These are phyloP conservation scores for Geosiphon pyriformis DNA, from an alignment of 192 early-diverging fungal species.

Conservation along the genomic window DNA sequence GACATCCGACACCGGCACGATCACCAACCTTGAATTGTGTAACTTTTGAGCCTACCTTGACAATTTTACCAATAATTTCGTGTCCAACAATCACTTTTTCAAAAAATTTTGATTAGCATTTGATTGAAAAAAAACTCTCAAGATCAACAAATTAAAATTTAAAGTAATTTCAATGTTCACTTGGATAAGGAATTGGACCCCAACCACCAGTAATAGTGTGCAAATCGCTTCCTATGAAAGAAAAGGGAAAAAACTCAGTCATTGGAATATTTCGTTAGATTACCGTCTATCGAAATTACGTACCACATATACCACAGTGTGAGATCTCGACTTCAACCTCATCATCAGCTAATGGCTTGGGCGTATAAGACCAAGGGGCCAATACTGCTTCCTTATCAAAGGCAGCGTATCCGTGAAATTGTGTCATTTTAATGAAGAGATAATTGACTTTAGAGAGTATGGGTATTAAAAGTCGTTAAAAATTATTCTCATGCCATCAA, in stretches of 20 bases:
- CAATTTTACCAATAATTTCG: conserved; percentile 45
- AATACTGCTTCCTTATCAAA: conserved; percentile 21
- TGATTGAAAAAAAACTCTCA: too few relatives aligned
- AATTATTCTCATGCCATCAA: too few relatives aligned
- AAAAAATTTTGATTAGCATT: too few relatives aligned
- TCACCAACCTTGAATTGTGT: conserved; percentile 48
- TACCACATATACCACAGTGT: conserved; percentile 71
- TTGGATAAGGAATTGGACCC: conserved; percentile 41
- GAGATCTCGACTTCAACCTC: conserved; percentile 72
- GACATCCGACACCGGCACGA: conserved; percentile 62
- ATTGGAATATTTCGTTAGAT: neutral
- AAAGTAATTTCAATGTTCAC: neutral
- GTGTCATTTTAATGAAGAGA: neutral
- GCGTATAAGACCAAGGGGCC: conserved; percentile 48
- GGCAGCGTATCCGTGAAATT: conserved; percentile 8
- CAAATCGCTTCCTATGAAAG: conserved; percentile 47
- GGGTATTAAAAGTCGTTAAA: too few relatives aligned
- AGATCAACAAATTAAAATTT: too few relatives aligned
- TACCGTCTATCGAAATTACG: neutral
- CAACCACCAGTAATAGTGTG: conserved; percentile 64
- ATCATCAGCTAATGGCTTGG: conserved; percentile 51
- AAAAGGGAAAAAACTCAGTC: too few relatives aligned
- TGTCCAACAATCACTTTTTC: conserved; percentile 38
- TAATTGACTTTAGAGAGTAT: too few relatives aligned
- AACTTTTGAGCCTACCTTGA: conserved; percentile 31